These are phyloP conservation scores for Gyromitra esculenta DNA, from an alignment of 2,329 filamentous ascomycete species.

Conservation along the genomic window DNA sequence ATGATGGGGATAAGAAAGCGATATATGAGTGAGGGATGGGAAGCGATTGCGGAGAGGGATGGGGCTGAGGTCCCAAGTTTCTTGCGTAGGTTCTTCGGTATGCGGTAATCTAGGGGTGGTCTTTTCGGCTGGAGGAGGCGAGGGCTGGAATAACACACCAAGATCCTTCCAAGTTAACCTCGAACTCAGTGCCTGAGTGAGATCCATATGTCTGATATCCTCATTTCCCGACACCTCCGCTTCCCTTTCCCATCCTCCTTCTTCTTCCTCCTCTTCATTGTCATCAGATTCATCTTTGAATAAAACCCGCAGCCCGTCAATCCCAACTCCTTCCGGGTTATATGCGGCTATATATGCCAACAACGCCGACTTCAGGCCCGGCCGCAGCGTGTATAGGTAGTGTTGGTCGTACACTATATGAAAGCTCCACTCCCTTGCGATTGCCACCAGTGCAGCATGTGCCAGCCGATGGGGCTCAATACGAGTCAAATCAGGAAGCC, in stretches of 20 bases:
- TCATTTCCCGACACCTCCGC: conserved; percentile 35
- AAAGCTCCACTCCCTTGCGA: conserved; percentile 55
- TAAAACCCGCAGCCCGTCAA: conserved; percentile 43
- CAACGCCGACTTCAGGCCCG: conserved; percentile 54
- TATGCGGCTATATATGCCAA: conserved; percentile 54
- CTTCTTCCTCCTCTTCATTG: background rate
- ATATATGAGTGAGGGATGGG: conserved; percentile 55
- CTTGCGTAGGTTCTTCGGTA: background rate
- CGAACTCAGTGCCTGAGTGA: conserved; percentile 53
- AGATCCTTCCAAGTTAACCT: conserved; percentile 50
- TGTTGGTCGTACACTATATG: conserved; percentile 56
- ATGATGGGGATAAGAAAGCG: conserved; percentile 54
- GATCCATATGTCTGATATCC: conserved; percentile 55
- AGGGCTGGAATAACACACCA: conserved; percentile 38
- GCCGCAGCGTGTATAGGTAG: conserved; percentile 54
- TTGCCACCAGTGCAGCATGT: conserved; percentile 49
- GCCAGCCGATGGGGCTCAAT: conserved; percentile 42
- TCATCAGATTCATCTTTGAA: conserved; percentile 30
- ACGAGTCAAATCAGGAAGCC: conserved; percentile 20
- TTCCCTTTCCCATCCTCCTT: conserved; percentile 17
- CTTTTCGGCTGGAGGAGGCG: background rate
- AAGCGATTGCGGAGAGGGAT: conserved; percentile 45
- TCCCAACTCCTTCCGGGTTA: conserved; percentile 25
- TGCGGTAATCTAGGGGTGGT: background rate
- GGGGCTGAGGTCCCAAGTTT: conserved; percentile 33